Percentiles rank a stretch among this genome's conserved stretches.
phyloP scores from a whole-genome alignment of 305 asterid genomes.

The Fraxinus nigra region DNA sequence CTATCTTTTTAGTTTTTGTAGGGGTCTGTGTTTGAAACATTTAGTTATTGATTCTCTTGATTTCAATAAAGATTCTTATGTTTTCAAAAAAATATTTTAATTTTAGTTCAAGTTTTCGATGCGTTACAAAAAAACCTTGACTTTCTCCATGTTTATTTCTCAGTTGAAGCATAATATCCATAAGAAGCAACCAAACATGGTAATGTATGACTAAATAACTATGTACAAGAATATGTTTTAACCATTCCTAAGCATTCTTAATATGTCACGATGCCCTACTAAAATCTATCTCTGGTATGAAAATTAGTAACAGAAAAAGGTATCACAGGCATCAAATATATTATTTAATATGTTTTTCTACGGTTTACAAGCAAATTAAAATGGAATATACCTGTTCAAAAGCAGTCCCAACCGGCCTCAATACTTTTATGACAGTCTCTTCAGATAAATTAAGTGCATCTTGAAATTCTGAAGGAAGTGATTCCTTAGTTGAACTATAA shows the following conservation, averaged over 20 bases:
- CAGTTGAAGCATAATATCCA: not conserved
- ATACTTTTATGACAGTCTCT: conserved; percentile 38
- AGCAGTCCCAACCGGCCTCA: conserved; percentile 54
- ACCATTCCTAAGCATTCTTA: not conserved
- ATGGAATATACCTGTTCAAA: conserved; percentile 52
- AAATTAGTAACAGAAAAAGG: not conserved
- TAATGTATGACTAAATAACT: too few species aligned
- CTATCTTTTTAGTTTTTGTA: too few species aligned
- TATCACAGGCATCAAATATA: not conserved
- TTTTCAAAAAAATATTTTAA: too few species aligned
- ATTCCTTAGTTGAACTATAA: conserved; percentile 58
- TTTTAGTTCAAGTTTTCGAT: too few species aligned
- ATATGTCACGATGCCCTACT: not conserved
- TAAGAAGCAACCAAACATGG: too few species aligned
- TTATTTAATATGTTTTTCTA: not conserved
- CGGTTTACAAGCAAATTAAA: not conserved
- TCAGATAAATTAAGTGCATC: conserved; percentile 52
- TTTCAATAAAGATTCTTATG: too few species aligned
- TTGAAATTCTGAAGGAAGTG: conserved; percentile 66
- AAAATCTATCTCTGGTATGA: not conserved
- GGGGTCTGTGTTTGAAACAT: too few species aligned
- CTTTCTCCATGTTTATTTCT: not conserved
- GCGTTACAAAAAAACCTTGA: not conserved
- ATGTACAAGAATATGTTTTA: not conserved
- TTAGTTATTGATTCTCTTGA: too few species aligned